phyloP scores from a whole-genome alignment of 2,329 filamentous ascomycete species.

The Diaporthe sp. region DNA sequence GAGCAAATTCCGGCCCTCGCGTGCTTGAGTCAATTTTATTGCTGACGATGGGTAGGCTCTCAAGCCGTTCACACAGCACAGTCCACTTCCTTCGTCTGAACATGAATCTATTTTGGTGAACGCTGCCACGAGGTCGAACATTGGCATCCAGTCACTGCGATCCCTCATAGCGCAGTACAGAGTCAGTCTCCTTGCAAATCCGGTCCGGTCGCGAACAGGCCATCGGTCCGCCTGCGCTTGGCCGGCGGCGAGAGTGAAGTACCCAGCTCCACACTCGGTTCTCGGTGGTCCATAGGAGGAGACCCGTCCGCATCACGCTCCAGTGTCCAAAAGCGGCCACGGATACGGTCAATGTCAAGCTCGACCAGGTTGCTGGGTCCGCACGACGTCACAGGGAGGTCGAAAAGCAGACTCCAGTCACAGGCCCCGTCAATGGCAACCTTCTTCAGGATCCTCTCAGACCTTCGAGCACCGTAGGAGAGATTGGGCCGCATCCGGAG shows the following conservation, averaged over 20 bases:
- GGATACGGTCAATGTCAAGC: constrained; percentile 20
- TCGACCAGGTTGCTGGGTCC: constrained; percentile 25
- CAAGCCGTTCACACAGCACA: too few species aligned
- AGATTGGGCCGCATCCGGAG: neutral
- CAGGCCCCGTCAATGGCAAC: neutral
- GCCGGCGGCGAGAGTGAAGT: neutral
- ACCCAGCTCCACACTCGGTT: neutral
- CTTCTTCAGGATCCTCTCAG: neutral
- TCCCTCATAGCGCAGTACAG: neutral
- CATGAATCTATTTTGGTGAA: neutral
- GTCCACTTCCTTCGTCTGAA: too few species aligned
- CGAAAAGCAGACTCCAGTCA: constrained; percentile 2
- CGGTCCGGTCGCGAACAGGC: too few species aligned
- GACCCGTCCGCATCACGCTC: neutral
- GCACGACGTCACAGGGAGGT: neutral
- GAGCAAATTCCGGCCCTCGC: neutral
- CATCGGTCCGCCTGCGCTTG: neutral
- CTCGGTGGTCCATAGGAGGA: neutral
- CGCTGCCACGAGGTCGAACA: neutral
- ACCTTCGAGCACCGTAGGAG: neutral
- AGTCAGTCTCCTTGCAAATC: neutral
- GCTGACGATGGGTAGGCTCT: neutral
- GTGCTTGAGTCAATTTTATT: neutral
- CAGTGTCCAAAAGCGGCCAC: neutral
- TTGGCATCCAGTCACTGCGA: neutral